Evolutionary conservation across 2,329 filamentous ascomycete genomes (phyloP).

Genomic region (Gremmenia infestans): DNA sequence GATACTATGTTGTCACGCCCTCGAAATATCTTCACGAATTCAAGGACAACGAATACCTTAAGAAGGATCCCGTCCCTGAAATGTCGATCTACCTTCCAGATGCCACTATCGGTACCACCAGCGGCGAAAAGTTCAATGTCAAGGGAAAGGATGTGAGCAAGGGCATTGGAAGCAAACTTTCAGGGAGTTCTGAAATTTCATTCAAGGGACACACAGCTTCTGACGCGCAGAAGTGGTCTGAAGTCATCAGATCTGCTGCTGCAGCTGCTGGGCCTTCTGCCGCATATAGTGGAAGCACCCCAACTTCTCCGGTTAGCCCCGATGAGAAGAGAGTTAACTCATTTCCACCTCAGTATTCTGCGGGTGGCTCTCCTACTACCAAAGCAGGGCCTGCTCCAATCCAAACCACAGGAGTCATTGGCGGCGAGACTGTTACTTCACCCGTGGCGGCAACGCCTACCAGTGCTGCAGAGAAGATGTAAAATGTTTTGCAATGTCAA

Average conservation of each 20-base stretch:
- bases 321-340: constrained; percentile 11
- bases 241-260: constrained; percentile 49
- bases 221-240: constrained; percentile 83
- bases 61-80: constrained; percentile 74
- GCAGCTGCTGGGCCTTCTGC: constrained; percentile 13
- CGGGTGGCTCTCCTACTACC: not conserved
- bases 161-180: constrained; percentile 74
- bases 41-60: constrained; percentile 76
- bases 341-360: constrained; percentile 18
- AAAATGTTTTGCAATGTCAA: not conserved
- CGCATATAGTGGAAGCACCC: constrained; percentile 13
- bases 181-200: constrained; percentile 70
- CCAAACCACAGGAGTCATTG: constrained; percentile 25
- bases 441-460: constrained; percentile 15
- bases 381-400: constrained; percentile 13
- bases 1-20: constrained; percentile 87
- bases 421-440: constrained; percentile 22
- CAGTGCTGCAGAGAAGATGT: constrained; percentile 4
- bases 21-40: constrained; percentile 92
- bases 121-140: constrained; percentile 82
- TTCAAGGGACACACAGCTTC: constrained; percentile 83
- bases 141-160: constrained; percentile 91
- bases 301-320: constrained; percentile 22
- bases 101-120: constrained; percentile 66
- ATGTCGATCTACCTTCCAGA: constrained; percentile 90